Base-by-base conservation (phyloP, 164 flowering plant genomes). In the Stephania yunnanensis region DNA sequence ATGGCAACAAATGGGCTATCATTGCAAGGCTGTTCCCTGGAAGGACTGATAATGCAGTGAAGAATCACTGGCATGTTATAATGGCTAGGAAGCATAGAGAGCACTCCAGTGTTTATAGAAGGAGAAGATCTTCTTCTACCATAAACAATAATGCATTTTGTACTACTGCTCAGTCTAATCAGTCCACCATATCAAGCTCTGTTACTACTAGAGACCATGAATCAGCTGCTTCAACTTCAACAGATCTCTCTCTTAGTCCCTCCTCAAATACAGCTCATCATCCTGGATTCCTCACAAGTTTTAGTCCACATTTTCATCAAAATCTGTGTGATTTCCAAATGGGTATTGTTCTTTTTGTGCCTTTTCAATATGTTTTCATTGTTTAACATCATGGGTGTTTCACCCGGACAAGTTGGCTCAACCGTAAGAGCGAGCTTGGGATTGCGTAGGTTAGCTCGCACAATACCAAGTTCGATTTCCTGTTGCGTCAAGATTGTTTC, bases 21-120 rank as follows among this genome's bases (percentile, higher is more conserved):
- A 90, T 92, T 72, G 87, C 97, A 3, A 86, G 88, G 79, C 85
- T 90, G 3, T 90, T 90, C 74, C 92, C 91, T 20, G 96, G 93
- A 0, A 81, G 96, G 58, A 91, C 96, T 66, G 96, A 91, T 77
- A 91, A 91, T 80, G 92, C 94, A 19, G 90, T 90, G 25, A 91
- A 90, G 87, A 91, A 89, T 55, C 96, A 91, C 68, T 91, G 91
- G 91, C 93, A 91, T 81, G 96, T 91, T 63, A 83, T 91, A 77
- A 87, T 87, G 88, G 93, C 97, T 1, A 84, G 92, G 69, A 88
- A 79, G 55, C 85, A 84, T 58, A 85, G 93, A 73, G 89, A 86
- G 70, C 84, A 86, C 31, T 84, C 87, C n/a, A 82, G 76, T 75
- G 73, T 82, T 69, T 82, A 79, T 69, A 83, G 80, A 63, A 83